A percentile compares a stretch with the other conserved stretches of the same genome.
Evolutionary conservation across 176 grass and related monocot species (phyloP).

Genomic region (Cenchrus fungigraminus): DNA sequence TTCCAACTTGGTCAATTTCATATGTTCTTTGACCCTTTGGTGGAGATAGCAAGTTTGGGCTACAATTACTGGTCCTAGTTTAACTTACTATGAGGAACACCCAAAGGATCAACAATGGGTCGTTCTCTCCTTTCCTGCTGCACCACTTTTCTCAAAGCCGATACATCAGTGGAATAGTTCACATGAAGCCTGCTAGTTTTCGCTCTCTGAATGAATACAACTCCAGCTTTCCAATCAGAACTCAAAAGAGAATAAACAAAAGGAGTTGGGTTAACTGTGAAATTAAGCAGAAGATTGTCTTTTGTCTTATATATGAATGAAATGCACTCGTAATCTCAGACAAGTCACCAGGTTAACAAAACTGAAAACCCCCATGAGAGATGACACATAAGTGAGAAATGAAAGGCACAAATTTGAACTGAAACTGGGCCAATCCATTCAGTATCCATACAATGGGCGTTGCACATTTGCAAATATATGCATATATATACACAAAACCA

Average conservation of each 20-base stretch:
- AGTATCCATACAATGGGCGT: not conserved
- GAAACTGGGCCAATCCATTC: not conserved
- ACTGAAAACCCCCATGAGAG: not conserved
- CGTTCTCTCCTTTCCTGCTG: not conserved
- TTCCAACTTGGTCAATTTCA: not conserved
- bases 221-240: not conserved
- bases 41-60: not conserved
- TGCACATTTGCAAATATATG: not conserved
- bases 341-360: not conserved
- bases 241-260: not conserved
- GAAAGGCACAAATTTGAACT: not conserved
- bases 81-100: constrained; percentile 1
- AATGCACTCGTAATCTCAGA: not conserved
- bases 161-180: not conserved
- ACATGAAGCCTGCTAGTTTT: constrained; percentile 1
- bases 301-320: not conserved
- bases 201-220: not conserved
- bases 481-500: not conserved
- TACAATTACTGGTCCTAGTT: not conserved
- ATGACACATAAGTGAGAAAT: not conserved
- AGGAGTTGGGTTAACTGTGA: not conserved
- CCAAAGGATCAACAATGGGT: not conserved
- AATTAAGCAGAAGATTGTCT: not conserved
- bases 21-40: not conserved
- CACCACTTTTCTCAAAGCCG: not conserved